phyloP scores from a whole-genome alignment of 805 yeast species.

The Pichia deserticola region DNA sequence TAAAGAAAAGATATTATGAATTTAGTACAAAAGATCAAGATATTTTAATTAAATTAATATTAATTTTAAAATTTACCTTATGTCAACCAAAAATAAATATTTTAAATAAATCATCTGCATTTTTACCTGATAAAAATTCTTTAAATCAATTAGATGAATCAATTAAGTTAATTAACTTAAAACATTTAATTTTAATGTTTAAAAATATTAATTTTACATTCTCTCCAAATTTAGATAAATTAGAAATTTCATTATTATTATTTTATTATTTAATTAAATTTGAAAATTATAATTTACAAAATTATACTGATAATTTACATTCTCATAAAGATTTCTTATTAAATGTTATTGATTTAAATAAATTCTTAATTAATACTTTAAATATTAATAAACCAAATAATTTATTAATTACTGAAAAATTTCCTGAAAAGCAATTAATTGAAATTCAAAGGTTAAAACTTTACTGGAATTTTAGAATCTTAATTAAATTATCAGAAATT shows the following conservation, averaged over 20 bases:
- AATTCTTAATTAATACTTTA: conserved; percentile 34
- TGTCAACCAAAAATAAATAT: conserved; percentile 28
- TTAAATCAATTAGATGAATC: conserved; percentile 27
- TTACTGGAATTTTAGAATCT: conserved; percentile 37
- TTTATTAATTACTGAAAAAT: conserved; percentile 1
- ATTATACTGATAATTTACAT: conserved; percentile 22
- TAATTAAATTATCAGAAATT: conserved; percentile 25
- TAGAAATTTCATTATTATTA: conserved; percentile 43
- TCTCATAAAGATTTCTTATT: conserved; percentile 29
- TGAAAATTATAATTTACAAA: conserved; percentile 22
- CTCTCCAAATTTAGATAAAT: conserved; percentile 38
- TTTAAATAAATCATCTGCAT: conserved; percentile 13
- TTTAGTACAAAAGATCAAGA: conserved; percentile 27
- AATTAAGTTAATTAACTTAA: conserved; percentile 27
- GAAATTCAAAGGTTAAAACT: conserved; percentile 32
- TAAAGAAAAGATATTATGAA: conserved; percentile 31
- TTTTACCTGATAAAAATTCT: conserved; percentile 21
- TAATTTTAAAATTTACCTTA: conserved; percentile 44
- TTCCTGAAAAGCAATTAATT: conserved; percentile 13
- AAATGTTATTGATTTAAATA: conserved; percentile 38
- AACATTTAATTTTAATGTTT: conserved; percentile 37
- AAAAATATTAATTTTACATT: conserved; percentile 39
- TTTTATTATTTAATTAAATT: conserved; percentile 40
- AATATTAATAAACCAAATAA: conserved; percentile 31
- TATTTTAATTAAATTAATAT: conserved; percentile 43